Evolutionary conservation across 257 asterid species (phyloP).

Genomic region (Ehretia macrophylla): DNA sequence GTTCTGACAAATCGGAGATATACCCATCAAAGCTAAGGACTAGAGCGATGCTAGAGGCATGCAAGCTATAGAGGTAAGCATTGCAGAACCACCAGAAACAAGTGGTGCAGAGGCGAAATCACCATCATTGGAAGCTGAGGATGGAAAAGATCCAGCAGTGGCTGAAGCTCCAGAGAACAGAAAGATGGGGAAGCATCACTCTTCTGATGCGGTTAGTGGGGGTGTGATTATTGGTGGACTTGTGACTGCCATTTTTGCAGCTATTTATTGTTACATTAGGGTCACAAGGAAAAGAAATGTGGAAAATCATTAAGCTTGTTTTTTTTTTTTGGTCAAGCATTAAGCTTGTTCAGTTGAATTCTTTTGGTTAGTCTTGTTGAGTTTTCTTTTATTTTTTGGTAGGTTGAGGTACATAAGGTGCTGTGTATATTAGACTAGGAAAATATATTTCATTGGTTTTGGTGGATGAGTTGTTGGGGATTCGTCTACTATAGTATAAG

Average conservation of each 20-base stretch:
- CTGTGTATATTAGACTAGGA: too few species aligned
- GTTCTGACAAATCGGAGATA: not conserved
- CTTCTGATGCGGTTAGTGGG: constrained; percentile 59
- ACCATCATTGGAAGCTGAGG: constrained; percentile 15
- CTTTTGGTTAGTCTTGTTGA: too few species aligned
- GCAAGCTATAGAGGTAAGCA: constrained; percentile 12
- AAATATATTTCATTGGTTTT: too few species aligned
- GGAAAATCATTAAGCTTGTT: not conserved
- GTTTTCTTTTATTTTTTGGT: too few species aligned
- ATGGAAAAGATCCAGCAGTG: constrained; percentile 3
- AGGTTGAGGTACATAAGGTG: not conserved
- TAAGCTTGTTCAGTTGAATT: too few species aligned
- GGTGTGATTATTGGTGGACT: constrained; percentile 79
- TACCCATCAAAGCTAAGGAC: constrained; percentile 10
- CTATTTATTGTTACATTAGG: constrained; percentile 69
- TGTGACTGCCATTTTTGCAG: constrained; percentile 59
- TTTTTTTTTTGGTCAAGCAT: too few species aligned
- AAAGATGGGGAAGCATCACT: constrained; percentile 35
- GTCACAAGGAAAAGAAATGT: constrained; percentile 43
- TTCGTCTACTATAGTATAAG: too few species aligned
- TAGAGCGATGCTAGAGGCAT: not conserved
- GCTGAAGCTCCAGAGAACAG: constrained; percentile 52
- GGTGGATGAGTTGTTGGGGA: too few species aligned
- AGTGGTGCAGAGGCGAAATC: constrained; percentile 7
- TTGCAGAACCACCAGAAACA: constrained; percentile 46